Evolutionary conservation across 1,139 yeast genomes (phyloP), one percentile per base, ranked within the genome.

Genomic region (Kurtzmaniella quercitrusa): DNA sequence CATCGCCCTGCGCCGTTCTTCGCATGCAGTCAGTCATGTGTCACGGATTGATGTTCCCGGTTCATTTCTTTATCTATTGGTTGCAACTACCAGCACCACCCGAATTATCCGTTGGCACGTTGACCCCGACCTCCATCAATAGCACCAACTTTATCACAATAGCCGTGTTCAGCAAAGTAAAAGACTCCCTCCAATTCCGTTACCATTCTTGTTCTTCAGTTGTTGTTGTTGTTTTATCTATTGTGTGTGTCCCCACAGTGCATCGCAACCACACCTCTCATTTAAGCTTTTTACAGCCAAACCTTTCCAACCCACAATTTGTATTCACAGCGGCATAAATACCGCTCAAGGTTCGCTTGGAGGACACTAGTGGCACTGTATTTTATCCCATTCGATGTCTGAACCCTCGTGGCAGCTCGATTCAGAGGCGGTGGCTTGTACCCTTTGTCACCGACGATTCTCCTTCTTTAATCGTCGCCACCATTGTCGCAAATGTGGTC

Each of bases 401-500:
- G 40, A 27, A 17, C 85, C 86, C 1, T 55, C 61, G 37, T 93
- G 98, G 98, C 95, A 91, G 60, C 77, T 82, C 1, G 98, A 93
- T 60, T 72, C 69, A 5, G 81, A 71, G 5, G 85, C 71, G 2
- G 41, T 55, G 0, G 59, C 61, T n/a, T 93, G 98, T 58, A 72
- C 74, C 31, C 61, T 82, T 11, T 93, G 98, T 60, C 62, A 66
- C 29, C 50, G 62, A 1, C 52, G 55, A 34, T 93, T 85, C 64
- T 72, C 85, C 1, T 68, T 91, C 49, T 79, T 87, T 59, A 78
- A 74, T 57, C 75, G 98, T 46, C 77, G 94, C 49, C 98, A 94
- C 63, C 98, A 93, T 63, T 93, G 99, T 61, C 72, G 95, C 58
- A 78, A 83, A 59, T 86, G 96, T 70, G 93, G 96, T 36, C 63